A percentile compares a stretch with the other conserved stretches of the same genome.
phyloP scores from a whole-genome alignment of 305 asterid species.

The Solanum chacoense region DNA sequence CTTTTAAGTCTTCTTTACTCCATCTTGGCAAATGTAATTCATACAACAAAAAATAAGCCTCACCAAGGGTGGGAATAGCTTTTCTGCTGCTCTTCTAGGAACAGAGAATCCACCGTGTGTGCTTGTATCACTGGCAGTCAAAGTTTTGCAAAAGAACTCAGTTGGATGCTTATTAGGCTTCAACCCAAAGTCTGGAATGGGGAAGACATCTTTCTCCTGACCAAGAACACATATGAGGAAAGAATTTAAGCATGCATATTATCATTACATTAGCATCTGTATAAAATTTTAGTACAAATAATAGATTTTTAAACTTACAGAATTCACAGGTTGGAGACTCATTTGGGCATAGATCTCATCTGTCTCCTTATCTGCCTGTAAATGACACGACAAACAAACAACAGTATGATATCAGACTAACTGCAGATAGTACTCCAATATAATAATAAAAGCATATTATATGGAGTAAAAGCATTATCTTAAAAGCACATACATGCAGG shows the following conservation, averaged over 20 bases:
- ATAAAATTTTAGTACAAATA: neutral
- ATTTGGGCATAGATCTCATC: slow-evolving; percentile 94
- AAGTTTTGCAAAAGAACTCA: slow-evolving; percentile 86
- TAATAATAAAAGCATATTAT: neutral
- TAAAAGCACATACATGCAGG: slow-evolving; percentile 50
- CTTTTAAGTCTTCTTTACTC: neutral
- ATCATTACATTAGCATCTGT: neutral
- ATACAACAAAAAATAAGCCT: slow-evolving; percentile 1
- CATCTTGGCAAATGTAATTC: neutral
- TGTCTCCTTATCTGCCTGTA: slow-evolving; percentile 87
- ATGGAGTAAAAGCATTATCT: neutral
- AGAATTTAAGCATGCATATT: neutral
- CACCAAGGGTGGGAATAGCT: slow-evolving; percentile 84
- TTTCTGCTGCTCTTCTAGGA: slow-evolving; percentile 92
- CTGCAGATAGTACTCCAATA: neutral
- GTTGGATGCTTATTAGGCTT: slow-evolving; percentile 79
- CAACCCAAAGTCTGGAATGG: slow-evolving; percentile 72
- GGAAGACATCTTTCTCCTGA: slow-evolving; percentile 84
- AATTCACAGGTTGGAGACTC: slow-evolving; percentile 82
- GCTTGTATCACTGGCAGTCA: slow-evolving; percentile 93
- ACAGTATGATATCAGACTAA: neutral
- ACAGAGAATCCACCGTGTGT: slow-evolving; percentile 96
- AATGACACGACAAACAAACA: slow-evolving; percentile 3
- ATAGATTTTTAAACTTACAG: slow-evolving; percentile 32
- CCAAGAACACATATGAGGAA: neutral